Evolutionary conservation across 176 grass and related monocot species (phyloP).

Genomic region (Sorghum bicolor): Sorghum_bicolor_NCBIv3 NC_012878.2:811001-811500

Average conservation of each 20-base stretch:
- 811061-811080: constrained; percentile 58
- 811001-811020: not conserved
- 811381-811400: not conserved
- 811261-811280: constrained; percentile 30
- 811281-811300: constrained; percentile 13
- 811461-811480: not conserved
- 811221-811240: constrained; percentile 74
- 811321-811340: constrained; percentile 5
- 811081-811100: constrained; percentile 80
- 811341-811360: not conserved
- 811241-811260: constrained; percentile 71
- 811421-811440: not conserved
- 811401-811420: not conserved
- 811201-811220: constrained; percentile 80
- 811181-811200: constrained; percentile 64
- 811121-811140: constrained; percentile 65
- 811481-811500: not conserved
- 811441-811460: not conserved
- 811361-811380: constrained; percentile 12
- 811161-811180: constrained; percentile 66
- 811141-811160: constrained; percentile 95
- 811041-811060: constrained; percentile 18
- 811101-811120: constrained; percentile 76
- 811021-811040: not conserved
- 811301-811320: constrained; percentile 25